Base-by-base conservation (phyloP, 2,329 filamentous ascomycete genomes). In the Neofusicoccum umdonicola region DNA sequence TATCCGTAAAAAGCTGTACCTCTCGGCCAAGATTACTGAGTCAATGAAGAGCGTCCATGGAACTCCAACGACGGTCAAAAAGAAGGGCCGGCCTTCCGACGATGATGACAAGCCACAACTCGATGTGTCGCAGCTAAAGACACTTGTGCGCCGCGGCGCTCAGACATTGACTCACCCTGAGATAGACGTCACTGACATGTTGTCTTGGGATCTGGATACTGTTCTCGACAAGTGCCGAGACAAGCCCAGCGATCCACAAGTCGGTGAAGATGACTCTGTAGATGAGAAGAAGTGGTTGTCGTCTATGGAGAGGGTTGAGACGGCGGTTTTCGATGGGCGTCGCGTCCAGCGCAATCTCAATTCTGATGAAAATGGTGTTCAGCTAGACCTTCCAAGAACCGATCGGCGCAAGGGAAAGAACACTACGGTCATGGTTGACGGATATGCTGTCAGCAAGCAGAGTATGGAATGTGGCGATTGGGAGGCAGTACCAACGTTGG, bases 1-100 rank as follows among this genome's bases (percentile, higher is more conserved):
- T 1, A 83, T 86, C n/a, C 78, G 81, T 6, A 88, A 88, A 77
- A 88, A 88, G 73, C 76, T 87, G 0, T 88, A 88, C 66, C 76
- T 88, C 0, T 87, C 85, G 0, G 80, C 83, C 0, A 88, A 87
- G 69, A 84, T 88, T 17, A 87, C 84, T 0, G 85, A 87, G 66
- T 81, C 81, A 1, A 86, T 87, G 83, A 78, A 81, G 47, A 84
- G 82, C 67, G 80, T 85, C 6, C 82, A 86, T 68, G 70, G 69
- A 3, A 47, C 22, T 57, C 60, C n/a, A 73, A 74, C 52, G 78
- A 34, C 42, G 19, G 6, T 1, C 27, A 76, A 58, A 44, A 71
- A 67, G 34, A 67, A 35, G 1, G 69, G 70, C 4, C 51, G 66
- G 9, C 67, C 69, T 3, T 63, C 71, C 2, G 75, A 79, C 13